Evolutionary conservation across 768 basidiomycete genomes (phyloP).

Genomic region (Mycena vitilis): DNA sequence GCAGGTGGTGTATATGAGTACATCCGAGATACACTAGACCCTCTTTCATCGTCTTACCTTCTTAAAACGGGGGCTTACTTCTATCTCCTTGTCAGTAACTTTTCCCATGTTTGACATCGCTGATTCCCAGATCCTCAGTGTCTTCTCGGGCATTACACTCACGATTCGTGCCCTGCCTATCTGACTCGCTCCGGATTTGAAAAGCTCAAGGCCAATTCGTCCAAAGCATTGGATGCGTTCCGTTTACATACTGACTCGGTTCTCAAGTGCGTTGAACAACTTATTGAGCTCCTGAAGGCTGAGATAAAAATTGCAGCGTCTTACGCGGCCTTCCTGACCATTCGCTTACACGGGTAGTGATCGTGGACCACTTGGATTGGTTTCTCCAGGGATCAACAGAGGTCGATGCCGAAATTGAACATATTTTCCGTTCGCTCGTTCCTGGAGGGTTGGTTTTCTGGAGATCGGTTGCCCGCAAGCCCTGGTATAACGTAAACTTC

Average conservation of each 20-base stretch:
- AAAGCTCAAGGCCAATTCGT: constrained; percentile 59
- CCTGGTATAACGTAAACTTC: constrained; percentile 67
- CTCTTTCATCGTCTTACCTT: constrained; percentile 56
- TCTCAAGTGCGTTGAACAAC: constrained; percentile 54
- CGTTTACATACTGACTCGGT: constrained; percentile 79
- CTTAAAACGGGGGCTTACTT: constrained; percentile 73
- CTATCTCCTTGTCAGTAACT: constrained; percentile 61
- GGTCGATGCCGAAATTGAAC: constrained; percentile 57
- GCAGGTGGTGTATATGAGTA: constrained; percentile 58
- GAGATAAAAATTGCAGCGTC: constrained; percentile 37
- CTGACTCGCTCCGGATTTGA: constrained; percentile 71
- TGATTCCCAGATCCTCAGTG: constrained; percentile 29
- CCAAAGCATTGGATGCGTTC: constrained; percentile 61
- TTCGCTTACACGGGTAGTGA: constrained; percentile 61
- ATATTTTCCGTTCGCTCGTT: constrained; percentile 58
- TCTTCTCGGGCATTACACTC: constrained; percentile 67
- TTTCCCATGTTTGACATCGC: not conserved
- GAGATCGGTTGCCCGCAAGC: constrained; percentile 63
- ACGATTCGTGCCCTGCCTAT: constrained; percentile 70
- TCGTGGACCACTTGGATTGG: constrained; percentile 72
- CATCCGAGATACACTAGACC: constrained; percentile 62
- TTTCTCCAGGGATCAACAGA: constrained; percentile 55
- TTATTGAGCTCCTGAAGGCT: not conserved
- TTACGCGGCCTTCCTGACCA: constrained; percentile 41
- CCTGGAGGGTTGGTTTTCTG: constrained; percentile 65